A percentile compares a stretch with the other conserved stretches of the same genome.
phyloP scores from a whole-genome alignment of 169 alveolate genomes.

The Theileria orientalis region DNA sequence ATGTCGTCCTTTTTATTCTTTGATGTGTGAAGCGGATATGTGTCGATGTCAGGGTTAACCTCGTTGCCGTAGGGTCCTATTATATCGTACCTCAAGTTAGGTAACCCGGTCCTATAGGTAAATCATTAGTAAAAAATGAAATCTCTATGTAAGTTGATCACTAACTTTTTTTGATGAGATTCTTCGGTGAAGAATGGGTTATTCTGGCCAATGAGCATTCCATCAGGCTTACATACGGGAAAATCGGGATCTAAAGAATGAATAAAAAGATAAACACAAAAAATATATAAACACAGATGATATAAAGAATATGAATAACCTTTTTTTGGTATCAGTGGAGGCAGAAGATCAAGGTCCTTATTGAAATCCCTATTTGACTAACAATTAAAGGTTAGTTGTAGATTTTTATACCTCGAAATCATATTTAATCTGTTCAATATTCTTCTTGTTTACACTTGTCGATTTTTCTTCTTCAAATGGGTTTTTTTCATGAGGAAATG shows the following conservation, averaged over 20 bases:
- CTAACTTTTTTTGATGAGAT: slow-evolving; percentile 15
- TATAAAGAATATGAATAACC: neutral
- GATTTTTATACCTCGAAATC: slow-evolving; percentile 10
- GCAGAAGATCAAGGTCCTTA: slow-evolving; percentile 23
- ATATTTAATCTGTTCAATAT: neutral
- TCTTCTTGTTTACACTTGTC: neutral
- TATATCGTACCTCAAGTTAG: slow-evolving; percentile 69
- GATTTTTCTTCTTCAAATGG: neutral
- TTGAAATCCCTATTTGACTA: neutral
- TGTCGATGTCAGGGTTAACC: slow-evolving; percentile 70
- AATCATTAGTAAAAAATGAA: neutral
- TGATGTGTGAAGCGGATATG: slow-evolving; percentile 23
- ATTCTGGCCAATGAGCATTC: slow-evolving; percentile 75
- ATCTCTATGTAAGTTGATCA: neutral
- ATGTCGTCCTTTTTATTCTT: neutral
- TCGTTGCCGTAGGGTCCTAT: slow-evolving; percentile 78
- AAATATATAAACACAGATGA: neutral
- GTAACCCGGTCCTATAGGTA: neutral
- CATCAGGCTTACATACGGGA: slow-evolving; percentile 68
- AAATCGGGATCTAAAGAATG: neutral
- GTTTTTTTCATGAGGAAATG: neutral
- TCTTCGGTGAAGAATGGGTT: slow-evolving; percentile 66
- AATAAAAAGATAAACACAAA: neutral
- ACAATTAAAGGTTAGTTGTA: neutral
- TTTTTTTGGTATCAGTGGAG: neutral